phyloP scores from a whole-genome alignment of 148 eudicot species.

The Heliamphora exappendiculata region DNA sequence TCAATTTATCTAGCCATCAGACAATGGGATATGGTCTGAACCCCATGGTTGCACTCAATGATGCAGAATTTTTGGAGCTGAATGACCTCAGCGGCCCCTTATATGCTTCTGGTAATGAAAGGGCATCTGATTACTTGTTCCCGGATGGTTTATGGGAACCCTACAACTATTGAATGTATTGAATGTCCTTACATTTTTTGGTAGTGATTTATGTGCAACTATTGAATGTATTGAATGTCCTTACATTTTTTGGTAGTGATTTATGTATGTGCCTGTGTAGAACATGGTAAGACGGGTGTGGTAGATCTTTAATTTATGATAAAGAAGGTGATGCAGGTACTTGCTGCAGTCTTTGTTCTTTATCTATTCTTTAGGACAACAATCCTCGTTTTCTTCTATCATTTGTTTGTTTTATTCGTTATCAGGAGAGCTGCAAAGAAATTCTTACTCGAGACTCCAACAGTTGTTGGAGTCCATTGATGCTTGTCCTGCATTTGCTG shows the following conservation, averaged over 20 bases:
- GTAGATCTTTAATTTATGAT: constrained; percentile 11
- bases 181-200: too few relatives aligned
- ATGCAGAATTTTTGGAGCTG: constrained; percentile 16
- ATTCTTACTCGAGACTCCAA: constrained; percentile 2
- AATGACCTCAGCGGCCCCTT: constrained; percentile 19
- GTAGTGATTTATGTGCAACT: too few relatives aligned
- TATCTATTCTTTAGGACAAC: not conserved
- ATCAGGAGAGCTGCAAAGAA: constrained; percentile 12
- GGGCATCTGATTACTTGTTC: constrained; percentile 1
- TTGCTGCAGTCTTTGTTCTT: constrained; percentile 11
- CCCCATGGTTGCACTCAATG: not conserved
- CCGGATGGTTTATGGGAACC: not conserved
- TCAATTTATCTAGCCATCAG: not conserved
- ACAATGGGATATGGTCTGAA: not conserved
- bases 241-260: not conserved
- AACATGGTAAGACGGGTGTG: not conserved
- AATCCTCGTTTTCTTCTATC: constrained; percentile 8
- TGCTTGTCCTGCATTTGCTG: constrained; percentile 17
- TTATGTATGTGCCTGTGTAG: not conserved
- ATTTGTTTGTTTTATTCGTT: constrained; percentile 1
- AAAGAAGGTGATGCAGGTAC: constrained; percentile 22
- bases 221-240: too few relatives aligned
- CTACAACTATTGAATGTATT: too few relatives aligned
- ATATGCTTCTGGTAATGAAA: not conserved
- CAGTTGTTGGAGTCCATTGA: constrained; percentile 12